phyloP scores from a whole-genome alignment of 202 grass and related monocot genomes.

The Eragrostis tef region DNA sequence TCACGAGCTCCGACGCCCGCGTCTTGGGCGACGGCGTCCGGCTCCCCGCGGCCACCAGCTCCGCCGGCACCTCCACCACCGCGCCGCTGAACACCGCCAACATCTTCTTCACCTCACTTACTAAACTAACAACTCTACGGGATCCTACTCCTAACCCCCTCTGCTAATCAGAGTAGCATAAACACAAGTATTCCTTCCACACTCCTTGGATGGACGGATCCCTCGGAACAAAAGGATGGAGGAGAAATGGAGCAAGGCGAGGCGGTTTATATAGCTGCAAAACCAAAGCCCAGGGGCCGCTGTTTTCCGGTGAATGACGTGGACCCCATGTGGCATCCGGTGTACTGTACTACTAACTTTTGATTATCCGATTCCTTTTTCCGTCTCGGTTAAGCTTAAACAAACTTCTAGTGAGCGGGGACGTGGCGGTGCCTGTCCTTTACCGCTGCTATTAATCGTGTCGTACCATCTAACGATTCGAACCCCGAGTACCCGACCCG shows the following conservation, averaged over 20 bases:
- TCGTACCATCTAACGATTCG: background rate
- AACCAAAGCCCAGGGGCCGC: background rate
- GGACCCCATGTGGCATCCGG: constrained; percentile 21
- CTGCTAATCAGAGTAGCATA: background rate
- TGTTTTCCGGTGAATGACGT: constrained; percentile 5
- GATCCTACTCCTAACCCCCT: background rate
- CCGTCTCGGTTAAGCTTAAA: background rate
- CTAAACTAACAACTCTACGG: background rate
- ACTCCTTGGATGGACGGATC: constrained; percentile 1
- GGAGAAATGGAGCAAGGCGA: background rate
- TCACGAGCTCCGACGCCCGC: constrained; percentile 66
- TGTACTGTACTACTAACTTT: background rate
- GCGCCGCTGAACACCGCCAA: constrained; percentile 91
- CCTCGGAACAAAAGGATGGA: background rate
- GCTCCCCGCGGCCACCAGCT: constrained; percentile 92
- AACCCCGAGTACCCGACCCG: too few relatives aligned
- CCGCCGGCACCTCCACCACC: constrained; percentile 81
- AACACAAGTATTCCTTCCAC: constrained; percentile 3
- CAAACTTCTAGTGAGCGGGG: background rate
- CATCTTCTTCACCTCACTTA: constrained; percentile 38
- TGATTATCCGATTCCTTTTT: background rate
- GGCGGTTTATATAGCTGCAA: constrained; percentile 44
- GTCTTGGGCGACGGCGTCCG: constrained; percentile 96
- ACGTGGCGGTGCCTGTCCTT: background rate
- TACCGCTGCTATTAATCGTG: background rate